phyloP scores from a whole-genome alignment of 345 rosid genomes.

The Ceriops decandra region DNA sequence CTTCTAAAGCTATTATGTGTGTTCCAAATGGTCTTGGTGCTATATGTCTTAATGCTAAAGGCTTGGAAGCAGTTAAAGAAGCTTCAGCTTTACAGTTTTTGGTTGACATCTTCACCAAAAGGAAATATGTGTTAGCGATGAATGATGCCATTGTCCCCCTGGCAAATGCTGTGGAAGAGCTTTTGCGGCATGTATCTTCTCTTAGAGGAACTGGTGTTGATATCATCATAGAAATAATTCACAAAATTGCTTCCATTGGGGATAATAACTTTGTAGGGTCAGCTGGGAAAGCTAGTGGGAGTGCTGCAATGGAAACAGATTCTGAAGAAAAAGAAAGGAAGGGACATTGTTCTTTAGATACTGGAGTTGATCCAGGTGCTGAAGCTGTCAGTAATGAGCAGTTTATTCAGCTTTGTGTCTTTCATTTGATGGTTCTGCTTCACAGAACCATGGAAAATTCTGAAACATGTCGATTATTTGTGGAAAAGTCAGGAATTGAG shows the following conservation, averaged over 20 bases:
- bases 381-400: constrained; percentile 73
- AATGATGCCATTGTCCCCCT: constrained; percentile 93
- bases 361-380: constrained; percentile 36
- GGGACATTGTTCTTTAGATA: constrained; percentile 42
- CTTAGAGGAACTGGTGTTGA: constrained; percentile 84
- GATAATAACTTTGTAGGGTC: constrained; percentile 43
- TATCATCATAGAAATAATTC: constrained; percentile 79
- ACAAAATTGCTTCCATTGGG: constrained; percentile 65
- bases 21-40: constrained; percentile 96
- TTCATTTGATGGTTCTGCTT: constrained; percentile 89
- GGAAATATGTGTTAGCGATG: constrained; percentile 83
- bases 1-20: constrained; percentile 91
- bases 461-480: constrained; percentile 86
- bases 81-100: constrained; percentile 74
- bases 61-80: constrained; percentile 89
- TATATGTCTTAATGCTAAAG: constrained; percentile 84
- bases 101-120: constrained; percentile 75
- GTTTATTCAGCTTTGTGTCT: constrained; percentile 75
- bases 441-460: constrained; percentile 92
- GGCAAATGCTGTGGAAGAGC: constrained; percentile 96
- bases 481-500: constrained; percentile 95
- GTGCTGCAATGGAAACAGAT: constrained; percentile 87
- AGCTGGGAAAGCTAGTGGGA: constrained; percentile 47
- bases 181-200: constrained; percentile 83
- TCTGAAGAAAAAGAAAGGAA: constrained; percentile 58